Percentiles rank a stretch among this genome's conserved stretches.
phyloP scores from a whole-genome alignment of 148 eudicot genomes.

The Diospyros lotus region DNA sequence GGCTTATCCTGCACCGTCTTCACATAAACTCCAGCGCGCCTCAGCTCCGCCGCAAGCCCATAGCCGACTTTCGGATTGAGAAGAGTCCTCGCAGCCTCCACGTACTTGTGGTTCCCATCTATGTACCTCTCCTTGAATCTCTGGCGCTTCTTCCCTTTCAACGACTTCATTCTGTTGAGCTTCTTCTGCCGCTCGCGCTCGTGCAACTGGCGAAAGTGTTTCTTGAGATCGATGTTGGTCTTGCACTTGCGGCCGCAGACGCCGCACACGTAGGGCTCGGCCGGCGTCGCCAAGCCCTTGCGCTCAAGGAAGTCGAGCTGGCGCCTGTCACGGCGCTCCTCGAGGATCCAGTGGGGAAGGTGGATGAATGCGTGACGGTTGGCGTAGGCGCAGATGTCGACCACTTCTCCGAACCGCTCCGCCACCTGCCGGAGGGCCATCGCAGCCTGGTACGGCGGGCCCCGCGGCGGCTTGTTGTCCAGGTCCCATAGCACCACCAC shows the following conservation, averaged over 20 bases:
- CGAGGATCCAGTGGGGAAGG: constrained; percentile 65
- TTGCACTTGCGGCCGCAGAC: constrained; percentile 82
- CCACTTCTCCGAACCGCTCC: constrained; percentile 52
- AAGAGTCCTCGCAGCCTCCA: constrained; percentile 64
- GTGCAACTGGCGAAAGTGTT: constrained; percentile 70
- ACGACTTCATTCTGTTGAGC: constrained; percentile 55
- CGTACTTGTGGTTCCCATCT: constrained; percentile 53
- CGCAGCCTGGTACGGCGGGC: constrained; percentile 77
- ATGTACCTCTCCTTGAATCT: constrained; percentile 66
- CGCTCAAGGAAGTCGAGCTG: constrained; percentile 49
- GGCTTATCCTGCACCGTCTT: constrained; percentile 94
- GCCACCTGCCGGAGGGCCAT: constrained; percentile 43
- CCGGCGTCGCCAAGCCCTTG: constrained; percentile 36
- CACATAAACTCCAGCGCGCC: constrained; percentile 82
- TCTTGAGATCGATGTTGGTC: constrained; percentile 65
- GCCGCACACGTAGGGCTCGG: constrained; percentile 49
- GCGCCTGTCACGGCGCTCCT: constrained; percentile 54
- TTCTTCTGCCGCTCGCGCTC: constrained; percentile 83
- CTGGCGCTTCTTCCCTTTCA: constrained; percentile 84
- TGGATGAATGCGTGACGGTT: constrained; percentile 85
- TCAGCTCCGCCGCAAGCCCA: constrained; percentile 63
- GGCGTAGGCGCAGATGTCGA: constrained; percentile 73
- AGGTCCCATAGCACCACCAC: constrained; percentile 81
- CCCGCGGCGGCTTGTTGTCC: constrained; percentile 90
- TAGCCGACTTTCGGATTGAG: constrained; percentile 68